Base-by-base conservation (phyloP, 345 rosid species). In the Brassica incana region DNA sequence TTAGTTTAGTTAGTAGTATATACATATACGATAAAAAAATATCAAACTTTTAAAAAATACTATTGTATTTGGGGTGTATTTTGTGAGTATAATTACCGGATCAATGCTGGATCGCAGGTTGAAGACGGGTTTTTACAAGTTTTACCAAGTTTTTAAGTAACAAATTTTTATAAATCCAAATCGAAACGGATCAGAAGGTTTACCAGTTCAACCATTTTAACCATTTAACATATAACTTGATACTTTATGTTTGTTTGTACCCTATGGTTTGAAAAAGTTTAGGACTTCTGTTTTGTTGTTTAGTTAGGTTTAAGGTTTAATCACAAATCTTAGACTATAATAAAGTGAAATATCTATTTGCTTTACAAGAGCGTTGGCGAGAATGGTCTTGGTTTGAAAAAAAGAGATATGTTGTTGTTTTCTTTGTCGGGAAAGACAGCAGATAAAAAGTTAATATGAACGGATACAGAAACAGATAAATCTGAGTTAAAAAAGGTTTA, bases 331-430 rank as follows among this genome's bases (percentile, higher is more conserved):
- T 25, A 65, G 8, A 33, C 36, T 36, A 14, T 45, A 7, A 27
- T 48, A 5, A 23, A 77, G 36, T 18, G 11, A n/a, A 8, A 11
- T 43, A 43, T 7, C 45, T 61, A 35, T 48, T 15, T 65, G 68
- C 72, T 56, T 65, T 29, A 65, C 60, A 25, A 25, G 65, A 52
- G 43, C 29, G 30, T 50, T 20, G 14, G 65, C 15, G 54, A 59
- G 52, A 65, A 56, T 35, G 59, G 73, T 72, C 73, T 43, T 60
- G 10, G 69, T 66, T 72, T 78, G 73, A 45, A 79, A 79, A 79
- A 79, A 67, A 54, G 15, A 73, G 12, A 32, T 67, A 1, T 9
- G 38, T 29, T 79, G 29, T 67, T 74, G 63, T 48, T 79, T 73
- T 43, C 25, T 68, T 35, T 68, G 82, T 68, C 59, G 59, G 74